A percentile compares a stretch with the other conserved stretches of the same genome.
Conservation (phyloP, 768 basidiomycete species). For the Hemileccinum rubropunctum region DNA sequence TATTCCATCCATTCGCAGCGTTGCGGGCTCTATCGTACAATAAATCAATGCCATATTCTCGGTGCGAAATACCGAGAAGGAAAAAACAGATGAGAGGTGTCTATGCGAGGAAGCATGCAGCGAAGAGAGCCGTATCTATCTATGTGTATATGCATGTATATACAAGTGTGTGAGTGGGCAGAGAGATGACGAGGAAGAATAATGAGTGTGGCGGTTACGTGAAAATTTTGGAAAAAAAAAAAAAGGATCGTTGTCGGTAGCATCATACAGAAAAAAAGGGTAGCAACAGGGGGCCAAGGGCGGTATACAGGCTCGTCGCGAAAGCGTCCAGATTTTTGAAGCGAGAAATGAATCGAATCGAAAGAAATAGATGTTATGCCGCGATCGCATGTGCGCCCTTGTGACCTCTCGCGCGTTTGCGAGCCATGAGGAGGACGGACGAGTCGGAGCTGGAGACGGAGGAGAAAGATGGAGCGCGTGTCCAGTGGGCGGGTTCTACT, state of each 20-base stretch:
- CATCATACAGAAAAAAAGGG: constrained; percentile 1
- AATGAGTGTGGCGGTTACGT: constrained; percentile 28
- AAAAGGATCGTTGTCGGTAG: constrained; percentile 11
- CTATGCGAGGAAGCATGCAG: constrained; percentile 31
- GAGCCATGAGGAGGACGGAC: constrained; percentile 31
- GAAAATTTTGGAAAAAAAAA: constrained; percentile 1
- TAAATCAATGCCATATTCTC: constrained; percentile 36
- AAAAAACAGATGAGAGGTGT: constrained; percentile 16
- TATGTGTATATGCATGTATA: constrained; percentile 39
- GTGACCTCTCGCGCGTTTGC: constrained; percentile 24
- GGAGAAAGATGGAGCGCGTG: constrained; percentile 17
- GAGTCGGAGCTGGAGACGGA: constrained; percentile 25
- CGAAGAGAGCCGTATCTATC: constrained; percentile 26
- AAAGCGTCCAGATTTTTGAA: constrained; percentile 23
- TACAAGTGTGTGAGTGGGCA: constrained; percentile 32
- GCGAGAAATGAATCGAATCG: neutral
- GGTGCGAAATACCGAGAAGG: constrained; percentile 7
- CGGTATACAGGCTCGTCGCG: constrained; percentile 15
- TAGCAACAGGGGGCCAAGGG: neutral
- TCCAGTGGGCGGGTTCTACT: constrained; percentile 10
- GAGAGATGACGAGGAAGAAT: constrained; percentile 11
- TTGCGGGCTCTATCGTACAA: constrained; percentile 30
- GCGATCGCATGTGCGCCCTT: constrained; percentile 6
- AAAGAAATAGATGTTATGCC: constrained; percentile 12
- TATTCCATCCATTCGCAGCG: constrained; percentile 32